These are phyloP conservation scores for Phylloporus arenicola DNA, from an alignment of 768 basidiomycete species.

Conservation along the genomic window DNA sequence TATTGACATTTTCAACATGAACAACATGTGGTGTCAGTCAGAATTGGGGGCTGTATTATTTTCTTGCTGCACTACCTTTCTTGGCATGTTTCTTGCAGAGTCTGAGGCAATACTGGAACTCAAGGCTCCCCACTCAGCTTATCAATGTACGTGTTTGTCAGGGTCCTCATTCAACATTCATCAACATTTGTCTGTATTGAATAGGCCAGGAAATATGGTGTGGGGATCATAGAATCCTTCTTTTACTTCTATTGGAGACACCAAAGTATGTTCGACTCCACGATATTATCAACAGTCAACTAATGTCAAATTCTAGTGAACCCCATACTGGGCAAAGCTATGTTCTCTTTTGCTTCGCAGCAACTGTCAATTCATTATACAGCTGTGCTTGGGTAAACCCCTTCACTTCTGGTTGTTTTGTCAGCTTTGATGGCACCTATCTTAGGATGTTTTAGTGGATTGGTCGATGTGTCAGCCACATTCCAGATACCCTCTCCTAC, in stretches of 20 bases:
- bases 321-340: conserved; percentile 44
- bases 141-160: conserved; percentile 63
- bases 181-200: not conserved
- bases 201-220: conserved; percentile 81
- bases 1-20: no score
- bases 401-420: not conserved
- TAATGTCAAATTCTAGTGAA: conserved; percentile 21
- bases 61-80: conserved; percentile 62
- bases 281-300: not conserved
- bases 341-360: conserved; percentile 63
- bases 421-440: not conserved
- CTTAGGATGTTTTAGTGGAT: conserved; percentile 81
- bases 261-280: conserved; percentile 36
- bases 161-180: not conserved
- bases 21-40: conserved; percentile 33
- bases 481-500: conserved; percentile 54
- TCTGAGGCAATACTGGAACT: conserved; percentile 81
- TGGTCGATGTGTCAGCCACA: conserved; percentile 77
- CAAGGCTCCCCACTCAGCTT: conserved; percentile 66
- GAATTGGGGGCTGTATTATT: conserved; percentile 59
- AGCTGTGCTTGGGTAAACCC: conserved; percentile 68
- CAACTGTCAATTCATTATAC: conserved; percentile 61
- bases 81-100: conserved; percentile 79
- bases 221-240: conserved; percentile 58
- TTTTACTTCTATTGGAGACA: conserved; percentile 79